Evolutionary conservation across 2,329 filamentous ascomycete species (phyloP), one percentile per base, ranked within the genome.

Genomic region (Epichloe uncinata): DNA sequence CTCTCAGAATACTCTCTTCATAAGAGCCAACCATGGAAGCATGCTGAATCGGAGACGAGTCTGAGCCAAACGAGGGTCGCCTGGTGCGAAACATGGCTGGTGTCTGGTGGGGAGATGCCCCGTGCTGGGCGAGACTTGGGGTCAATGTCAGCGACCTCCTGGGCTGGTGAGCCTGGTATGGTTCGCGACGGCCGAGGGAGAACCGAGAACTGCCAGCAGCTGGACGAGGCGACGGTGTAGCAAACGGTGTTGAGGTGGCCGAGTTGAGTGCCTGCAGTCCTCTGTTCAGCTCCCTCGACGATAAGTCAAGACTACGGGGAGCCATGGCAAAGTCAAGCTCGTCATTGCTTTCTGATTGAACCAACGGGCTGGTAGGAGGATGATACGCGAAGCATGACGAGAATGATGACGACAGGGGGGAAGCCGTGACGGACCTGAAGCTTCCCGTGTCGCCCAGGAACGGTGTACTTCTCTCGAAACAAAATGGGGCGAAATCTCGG

Each of bases 11-110:
- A 30, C 89, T 96, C 68, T 98, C 93, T 66, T 98, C 93, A 58
- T 96, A 98, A 2, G 91, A 96, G 2, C 93, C 93, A 2, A 97
- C 91, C 85, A 98, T 94, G 3, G 90, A 90, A 8, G 91, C 90
- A 66, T 94, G 88, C 50, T 91, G 86, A 30, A 93, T 71, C 4
- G 87, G 84, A 3, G 87, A 88, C 3, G 74, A 70, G 43, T 95
- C 90, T 0, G 84, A 81, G 15, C 79, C 76, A 43, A 87, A 72
- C 0, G 90, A 96, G 0, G 84, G 82, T 8, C 78, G 72, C 42
- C 88, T 75, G 3, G 79, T 71, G 3, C 75, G 73, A 8, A 76
- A 60, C 42, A 74, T 66, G 0, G 68, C 67, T 1, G 77, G 72
- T 5, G 73, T 73, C 47, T 77, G 73, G 16, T 77, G 73, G 15